Conservation (phyloP, 2,329 filamentous ascomycete genomes). For the Aspergillus felis region DNA sequence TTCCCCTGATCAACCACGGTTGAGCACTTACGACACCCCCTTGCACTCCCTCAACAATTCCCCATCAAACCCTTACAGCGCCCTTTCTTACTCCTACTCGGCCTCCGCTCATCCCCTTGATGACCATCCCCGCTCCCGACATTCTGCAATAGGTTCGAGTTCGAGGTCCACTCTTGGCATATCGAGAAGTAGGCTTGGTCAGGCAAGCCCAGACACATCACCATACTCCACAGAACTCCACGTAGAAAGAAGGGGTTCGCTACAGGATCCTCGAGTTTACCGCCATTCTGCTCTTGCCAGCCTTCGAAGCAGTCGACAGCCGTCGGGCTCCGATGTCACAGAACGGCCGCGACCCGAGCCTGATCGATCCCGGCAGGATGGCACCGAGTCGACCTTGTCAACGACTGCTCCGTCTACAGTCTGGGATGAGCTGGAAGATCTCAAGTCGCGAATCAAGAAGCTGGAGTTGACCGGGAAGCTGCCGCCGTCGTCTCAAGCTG, state of each 20-base stretch:
- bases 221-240: slow-evolving; percentile 27
- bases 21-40: slow-evolving; percentile 30
- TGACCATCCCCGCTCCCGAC: slow-evolving; percentile 32
- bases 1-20: slow-evolving; percentile 33
- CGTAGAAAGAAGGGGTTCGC: slow-evolving; percentile 28
- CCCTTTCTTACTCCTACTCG: slow-evolving; percentile 25
- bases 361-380: slow-evolving; percentile 50
- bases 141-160: slow-evolving; percentile 28
- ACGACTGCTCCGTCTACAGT: slow-evolving; percentile 88
- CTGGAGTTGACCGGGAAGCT: slow-evolving; percentile 87
- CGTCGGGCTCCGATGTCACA: slow-evolving; percentile 32
- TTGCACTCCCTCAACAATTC: slow-evolving; percentile 33
- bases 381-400: slow-evolving; percentile 81
- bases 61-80: slow-evolving; percentile 26
- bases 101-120: slow-evolving; percentile 39
- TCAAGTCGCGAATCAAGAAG: slow-evolving; percentile 88
- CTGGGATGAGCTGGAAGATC: slow-evolving; percentile 94
- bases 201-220: slow-evolving; percentile 32
- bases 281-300: slow-evolving; percentile 33
- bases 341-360: slow-evolving; percentile 30
- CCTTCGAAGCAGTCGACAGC: slow-evolving; percentile 34
- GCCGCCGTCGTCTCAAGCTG: slow-evolving; percentile 75
- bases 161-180: slow-evolving; percentile 35
- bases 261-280: slow-evolving; percentile 31
- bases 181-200: slow-evolving; percentile 34